These are phyloP conservation scores for Singerocomus rubriflavus DNA, from an alignment of 1,284 basidiomycete genomes.

Conservation along the genomic window DNA sequence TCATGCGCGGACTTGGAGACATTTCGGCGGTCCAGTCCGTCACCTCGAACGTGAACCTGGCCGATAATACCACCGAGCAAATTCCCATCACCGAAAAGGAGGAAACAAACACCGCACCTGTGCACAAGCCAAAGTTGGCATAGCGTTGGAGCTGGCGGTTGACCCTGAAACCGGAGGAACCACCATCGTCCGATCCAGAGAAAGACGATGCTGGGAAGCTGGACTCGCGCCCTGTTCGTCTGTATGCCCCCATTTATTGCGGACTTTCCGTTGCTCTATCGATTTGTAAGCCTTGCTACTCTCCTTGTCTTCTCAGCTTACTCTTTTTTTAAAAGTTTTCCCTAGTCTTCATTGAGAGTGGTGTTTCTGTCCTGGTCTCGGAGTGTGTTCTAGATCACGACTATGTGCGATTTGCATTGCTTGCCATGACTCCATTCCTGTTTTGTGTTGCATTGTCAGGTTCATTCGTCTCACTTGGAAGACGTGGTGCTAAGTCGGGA, in stretches of 20 bases:
- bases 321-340: conserved; percentile 20
- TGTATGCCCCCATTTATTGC: conserved; percentile 75
- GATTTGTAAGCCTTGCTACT: conserved; percentile 50
- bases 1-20: conserved; percentile 68
- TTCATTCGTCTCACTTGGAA: conserved; percentile 6
- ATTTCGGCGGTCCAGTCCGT: conserved; percentile 20
- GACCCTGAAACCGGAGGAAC: conserved; percentile 27
- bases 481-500: conserved; percentile 4
- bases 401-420: conserved; percentile 60
- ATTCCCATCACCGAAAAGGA: conserved; percentile 35
- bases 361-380: conserved; percentile 54
- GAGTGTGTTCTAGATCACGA: conserved; percentile 69
- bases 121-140: conserved; percentile 17
- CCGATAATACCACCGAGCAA: conserved; percentile 35
- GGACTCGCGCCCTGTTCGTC: conserved; percentile 54
- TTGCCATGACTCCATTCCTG: conserved; percentile 63
- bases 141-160: conserved; percentile 33
- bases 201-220: conserved; percentile 46
- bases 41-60: conserved; percentile 55
- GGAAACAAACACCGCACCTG: not conserved
- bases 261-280: conserved; percentile 68
- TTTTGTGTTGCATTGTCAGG: conserved; percentile 71
- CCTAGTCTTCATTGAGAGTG: conserved; percentile 61
- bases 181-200: conserved; percentile 41
- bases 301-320: conserved; percentile 16